phyloP scores from a whole-genome alignment of 495 filamentous ascomycete genomes.

The Lophiotrema nucula region DNA sequence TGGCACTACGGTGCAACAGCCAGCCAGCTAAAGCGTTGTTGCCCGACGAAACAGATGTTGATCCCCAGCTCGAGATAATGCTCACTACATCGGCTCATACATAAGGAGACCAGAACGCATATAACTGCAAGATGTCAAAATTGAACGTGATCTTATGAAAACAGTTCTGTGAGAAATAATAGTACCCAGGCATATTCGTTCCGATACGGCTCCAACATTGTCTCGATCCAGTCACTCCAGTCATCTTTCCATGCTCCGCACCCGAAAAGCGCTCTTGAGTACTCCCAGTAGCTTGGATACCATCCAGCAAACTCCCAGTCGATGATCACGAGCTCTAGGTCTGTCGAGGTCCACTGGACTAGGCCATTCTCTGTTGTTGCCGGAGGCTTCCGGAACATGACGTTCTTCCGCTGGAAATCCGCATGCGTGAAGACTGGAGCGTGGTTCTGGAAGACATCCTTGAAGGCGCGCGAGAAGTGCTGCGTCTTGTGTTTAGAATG shows the following conservation, averaged over 20 bases:
- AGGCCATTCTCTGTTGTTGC: slow-evolving; percentile 26
- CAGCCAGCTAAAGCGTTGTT: too few species aligned
- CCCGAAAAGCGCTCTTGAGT: slow-evolving; percentile 38
- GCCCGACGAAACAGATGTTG: too few species aligned
- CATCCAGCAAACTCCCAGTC: slow-evolving; percentile 44
- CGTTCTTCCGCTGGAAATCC: slow-evolving; percentile 41
- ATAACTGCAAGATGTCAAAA: slow-evolving; percentile 31
- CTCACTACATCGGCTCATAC: slow-evolving; percentile 28
- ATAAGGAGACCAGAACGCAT: slow-evolving; percentile 31
- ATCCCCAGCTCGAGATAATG: slow-evolving; percentile 23
- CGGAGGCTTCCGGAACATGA: slow-evolving; percentile 35
- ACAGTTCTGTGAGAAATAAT: slow-evolving; percentile 27
- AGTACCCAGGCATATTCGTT: slow-evolving; percentile 32
- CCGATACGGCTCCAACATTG: slow-evolving; percentile 35
- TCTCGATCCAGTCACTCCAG: slow-evolving; percentile 41
- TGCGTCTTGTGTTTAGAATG: slow-evolving; percentile 22
- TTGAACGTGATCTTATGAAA: slow-evolving; percentile 28
- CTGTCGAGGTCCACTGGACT: slow-evolving; percentile 25
- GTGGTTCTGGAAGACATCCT: slow-evolving; percentile 21
- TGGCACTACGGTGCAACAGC: too few species aligned
- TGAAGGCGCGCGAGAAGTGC: slow-evolving; percentile 24
- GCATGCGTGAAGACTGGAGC: slow-evolving; percentile 28
- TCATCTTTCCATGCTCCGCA: slow-evolving; percentile 42
- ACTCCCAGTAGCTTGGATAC: slow-evolving; percentile 44
- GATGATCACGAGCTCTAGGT: slow-evolving; percentile 36